Conservation (phyloP, 371 early-diverging fungal species). For the Mucor velutinosus region DNA sequence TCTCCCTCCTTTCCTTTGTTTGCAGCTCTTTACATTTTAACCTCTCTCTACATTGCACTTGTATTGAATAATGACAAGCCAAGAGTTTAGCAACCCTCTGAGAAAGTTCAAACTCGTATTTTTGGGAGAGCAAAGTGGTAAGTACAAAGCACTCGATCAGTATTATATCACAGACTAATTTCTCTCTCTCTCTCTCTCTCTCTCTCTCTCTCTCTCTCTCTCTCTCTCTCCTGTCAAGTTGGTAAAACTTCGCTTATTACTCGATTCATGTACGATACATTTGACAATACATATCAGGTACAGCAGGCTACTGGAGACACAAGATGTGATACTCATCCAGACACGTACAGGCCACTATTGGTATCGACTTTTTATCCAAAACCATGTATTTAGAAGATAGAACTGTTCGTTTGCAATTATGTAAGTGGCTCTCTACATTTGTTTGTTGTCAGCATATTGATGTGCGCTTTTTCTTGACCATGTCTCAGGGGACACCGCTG, state of each 20-base stretch:
- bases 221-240: constrained; percentile 55
- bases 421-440: not conserved
- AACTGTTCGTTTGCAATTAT: constrained; percentile 94
- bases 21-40: not conserved
- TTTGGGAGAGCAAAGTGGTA: constrained; percentile 97
- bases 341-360: constrained; percentile 94
- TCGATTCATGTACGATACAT: constrained; percentile 97
- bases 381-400: constrained; percentile 97
- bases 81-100: constrained; percentile 67
- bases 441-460: not conserved
- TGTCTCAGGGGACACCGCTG: constrained; percentile 94
- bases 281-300: constrained; percentile 95
- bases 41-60: constrained; percentile 9
- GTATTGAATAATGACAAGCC: constrained; percentile 31
- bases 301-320: not conserved
- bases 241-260: constrained; percentile 99
- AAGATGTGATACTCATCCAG: not conserved
- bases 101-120: constrained; percentile 93
- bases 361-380: constrained; percentile 98
- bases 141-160: not conserved
- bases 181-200: no score
- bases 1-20: not conserved
- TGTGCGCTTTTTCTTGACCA: constrained; percentile 31
- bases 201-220: no score
- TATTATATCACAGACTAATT: not conserved